Conservation (phyloP, 805 yeast genomes). For the Yamadazyma tumulicola region DNA sequence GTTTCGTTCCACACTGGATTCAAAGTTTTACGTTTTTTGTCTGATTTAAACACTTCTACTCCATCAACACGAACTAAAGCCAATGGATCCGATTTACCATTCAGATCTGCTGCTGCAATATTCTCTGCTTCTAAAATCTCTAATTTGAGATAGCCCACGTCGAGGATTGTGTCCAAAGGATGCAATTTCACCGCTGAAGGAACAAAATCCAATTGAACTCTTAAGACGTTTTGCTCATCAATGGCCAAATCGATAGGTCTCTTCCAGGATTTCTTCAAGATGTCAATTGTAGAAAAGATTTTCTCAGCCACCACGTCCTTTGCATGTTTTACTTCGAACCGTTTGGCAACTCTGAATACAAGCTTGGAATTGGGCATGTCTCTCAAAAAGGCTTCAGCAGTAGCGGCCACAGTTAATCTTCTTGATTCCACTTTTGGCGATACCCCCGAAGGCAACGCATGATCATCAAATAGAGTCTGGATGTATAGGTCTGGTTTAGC, state of each 20-base stretch:
- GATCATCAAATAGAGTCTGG: constrained; percentile 65
- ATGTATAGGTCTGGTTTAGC: constrained; percentile 47
- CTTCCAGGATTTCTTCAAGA: constrained; percentile 48
- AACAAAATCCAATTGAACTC: constrained; percentile 53
- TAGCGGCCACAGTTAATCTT: constrained; percentile 39
- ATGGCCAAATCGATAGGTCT: constrained; percentile 46
- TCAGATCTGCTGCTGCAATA: constrained; percentile 59
- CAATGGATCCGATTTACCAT: constrained; percentile 78
- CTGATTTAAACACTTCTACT: constrained; percentile 52
- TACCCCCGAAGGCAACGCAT: constrained; percentile 53
- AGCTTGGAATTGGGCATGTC: constrained; percentile 62
- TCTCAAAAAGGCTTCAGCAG: constrained; percentile 62
- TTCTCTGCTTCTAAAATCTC: constrained; percentile 54
- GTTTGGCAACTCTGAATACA: constrained; percentile 55
- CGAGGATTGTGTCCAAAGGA: constrained; percentile 58
- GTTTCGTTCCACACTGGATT: constrained; percentile 77
- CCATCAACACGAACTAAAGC: constrained; percentile 53
- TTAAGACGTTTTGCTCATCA: constrained; percentile 35
- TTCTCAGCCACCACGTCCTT: constrained; percentile 53
- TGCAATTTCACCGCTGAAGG: constrained; percentile 57
- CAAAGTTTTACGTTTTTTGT: constrained; percentile 60
- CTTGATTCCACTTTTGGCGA: constrained; percentile 49
- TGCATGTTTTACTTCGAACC: constrained; percentile 41
- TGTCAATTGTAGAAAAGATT: constrained; percentile 46
- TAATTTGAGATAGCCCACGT: constrained; percentile 62